Percentiles rank a stretch among this genome's conserved stretches.
Conservation (phyloP, 352 stramenopile species). For the Globisporangium uncinulatum region DNA sequence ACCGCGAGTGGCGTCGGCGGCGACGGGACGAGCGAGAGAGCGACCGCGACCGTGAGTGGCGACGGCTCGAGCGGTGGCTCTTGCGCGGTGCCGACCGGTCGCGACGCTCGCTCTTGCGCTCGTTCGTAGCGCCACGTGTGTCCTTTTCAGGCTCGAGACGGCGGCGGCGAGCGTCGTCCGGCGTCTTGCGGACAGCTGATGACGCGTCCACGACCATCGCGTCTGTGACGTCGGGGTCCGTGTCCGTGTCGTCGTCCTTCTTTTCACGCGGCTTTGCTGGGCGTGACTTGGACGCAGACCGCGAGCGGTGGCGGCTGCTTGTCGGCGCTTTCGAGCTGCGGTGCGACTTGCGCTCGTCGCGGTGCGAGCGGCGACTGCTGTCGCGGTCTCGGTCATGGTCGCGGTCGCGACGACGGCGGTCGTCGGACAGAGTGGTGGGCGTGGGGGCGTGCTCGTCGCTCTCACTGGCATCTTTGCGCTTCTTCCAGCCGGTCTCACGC, state of each 20-base stretch:
- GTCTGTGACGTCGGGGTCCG: conserved; percentile 6
- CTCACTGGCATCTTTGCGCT: conserved; percentile 23
- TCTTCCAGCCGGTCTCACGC: conserved; percentile 65
- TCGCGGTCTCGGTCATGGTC: neutral
- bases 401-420: conserved; percentile 26
- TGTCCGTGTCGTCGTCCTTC: conserved; percentile 13
- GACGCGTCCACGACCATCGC: neutral
- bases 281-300: conserved; percentile 6
- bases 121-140: neutral
- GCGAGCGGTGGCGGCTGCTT: conserved; percentile 15
- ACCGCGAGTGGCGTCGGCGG: conserved; percentile 20
- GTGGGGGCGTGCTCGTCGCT: conserved; percentile 11
- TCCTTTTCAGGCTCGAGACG: neutral
- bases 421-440: conserved; percentile 22
- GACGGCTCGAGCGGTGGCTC: conserved; percentile 42
- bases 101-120: conserved; percentile 16
- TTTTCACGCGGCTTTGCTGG: conserved; percentile 2
- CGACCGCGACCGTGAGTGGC: conserved; percentile 23
- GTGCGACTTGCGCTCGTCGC: conserved; percentile 5
- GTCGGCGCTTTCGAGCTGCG: conserved; percentile 8
- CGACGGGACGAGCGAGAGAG: no score
- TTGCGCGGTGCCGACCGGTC: conserved; percentile 1
- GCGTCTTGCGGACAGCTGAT: conserved; percentile 4
- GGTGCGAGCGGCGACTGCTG: conserved; percentile 1
- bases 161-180: conserved; percentile 6